A percentile compares a stretch with the other conserved stretches of the same genome.
phyloP scores from a whole-genome alignment of 1,139 yeast genomes.

The Taphrina confusa region DNA sequence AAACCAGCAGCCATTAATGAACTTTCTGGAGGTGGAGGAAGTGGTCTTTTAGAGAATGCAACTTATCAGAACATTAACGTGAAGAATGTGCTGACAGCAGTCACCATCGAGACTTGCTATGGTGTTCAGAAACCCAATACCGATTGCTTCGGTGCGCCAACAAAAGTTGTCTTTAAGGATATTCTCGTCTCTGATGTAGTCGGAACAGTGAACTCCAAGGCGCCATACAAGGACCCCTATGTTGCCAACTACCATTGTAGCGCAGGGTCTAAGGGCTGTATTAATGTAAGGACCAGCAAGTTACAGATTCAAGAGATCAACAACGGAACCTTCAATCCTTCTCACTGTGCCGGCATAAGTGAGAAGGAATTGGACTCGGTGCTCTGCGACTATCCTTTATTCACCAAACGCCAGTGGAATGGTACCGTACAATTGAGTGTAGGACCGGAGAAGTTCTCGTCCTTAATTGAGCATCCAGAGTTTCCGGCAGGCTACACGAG shows the following conservation, averaged over 20 bases:
- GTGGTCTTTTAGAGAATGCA: not conserved
- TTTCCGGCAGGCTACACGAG: not conserved
- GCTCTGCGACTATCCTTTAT: not conserved
- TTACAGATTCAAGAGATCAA: not conserved
- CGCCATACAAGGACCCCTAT: not conserved
- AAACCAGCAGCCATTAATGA: slow-evolving; percentile 1
- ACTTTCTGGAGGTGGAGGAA: not conserved
- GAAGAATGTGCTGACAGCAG: slow-evolving; percentile 1
- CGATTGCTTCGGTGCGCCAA: slow-evolving; percentile 9
- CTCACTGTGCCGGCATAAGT: not conserved
- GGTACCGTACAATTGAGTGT: not conserved
- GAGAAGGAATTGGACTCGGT: not conserved
- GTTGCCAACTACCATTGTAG: slow-evolving; percentile 3
- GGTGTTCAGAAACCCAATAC: not conserved
- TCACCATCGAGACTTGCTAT: slow-evolving; percentile 1
- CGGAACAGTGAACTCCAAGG: not conserved
- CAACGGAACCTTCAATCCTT: not conserved
- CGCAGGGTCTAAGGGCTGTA: not conserved
- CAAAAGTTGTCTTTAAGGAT: not conserved
- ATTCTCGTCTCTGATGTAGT: not conserved
- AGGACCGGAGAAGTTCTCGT: not conserved
- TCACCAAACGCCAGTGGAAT: slow-evolving; percentile 1
- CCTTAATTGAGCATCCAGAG: not conserved
- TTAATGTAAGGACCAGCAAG: not conserved
- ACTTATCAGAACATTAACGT: slow-evolving; percentile 1